Evolutionary conservation across 192 early-diverging fungal genomes (phyloP).

Genomic region (Dispira parvispora): DNA sequence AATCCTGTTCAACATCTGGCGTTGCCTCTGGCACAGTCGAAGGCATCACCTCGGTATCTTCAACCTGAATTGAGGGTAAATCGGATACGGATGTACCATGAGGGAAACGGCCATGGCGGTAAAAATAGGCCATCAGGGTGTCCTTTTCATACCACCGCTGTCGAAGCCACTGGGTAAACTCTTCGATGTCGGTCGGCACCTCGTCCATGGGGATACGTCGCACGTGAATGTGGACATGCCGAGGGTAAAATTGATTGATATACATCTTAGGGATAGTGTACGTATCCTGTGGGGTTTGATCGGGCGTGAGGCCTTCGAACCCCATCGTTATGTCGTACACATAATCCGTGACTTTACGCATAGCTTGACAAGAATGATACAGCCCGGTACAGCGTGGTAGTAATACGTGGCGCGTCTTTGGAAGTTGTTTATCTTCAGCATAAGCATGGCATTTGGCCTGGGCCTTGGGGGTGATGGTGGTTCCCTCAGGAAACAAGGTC

Average conservation of each 20-base stretch:
- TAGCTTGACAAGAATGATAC: conserved; percentile 44
- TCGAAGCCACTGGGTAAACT: conserved; percentile 60
- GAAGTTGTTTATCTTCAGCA: conserved; percentile 21
- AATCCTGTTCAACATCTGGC: too few relatives aligned
- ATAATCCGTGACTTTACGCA: conserved; percentile 47
- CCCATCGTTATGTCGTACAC: conserved; percentile 84
- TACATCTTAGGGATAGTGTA: conserved; percentile 67
- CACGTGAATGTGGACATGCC: conserved; percentile 68
- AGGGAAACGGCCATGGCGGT: conserved; percentile 53
- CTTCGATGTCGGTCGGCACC: conserved; percentile 51
- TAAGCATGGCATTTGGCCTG: conserved; percentile 46
- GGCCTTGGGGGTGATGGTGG: conserved; percentile 64
- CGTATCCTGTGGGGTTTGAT: conserved; percentile 66
- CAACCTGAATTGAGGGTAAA: not conserved
- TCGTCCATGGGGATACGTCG: conserved; percentile 41
- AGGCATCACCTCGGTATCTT: not conserved
- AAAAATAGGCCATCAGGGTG: conserved; percentile 58
- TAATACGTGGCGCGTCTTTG: conserved; percentile 34
- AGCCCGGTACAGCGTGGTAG: conserved; percentile 76
- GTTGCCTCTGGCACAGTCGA: not conserved
- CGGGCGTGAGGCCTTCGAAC: conserved; percentile 54
- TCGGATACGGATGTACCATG: conserved; percentile 9
- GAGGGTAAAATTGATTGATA: conserved; percentile 49
- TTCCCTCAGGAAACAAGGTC: conserved; percentile 93
- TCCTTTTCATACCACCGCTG: conserved; percentile 74